phyloP scores from a whole-genome alignment of 1,284 basidiomycete genomes.

The Boletus mariae region DNA sequence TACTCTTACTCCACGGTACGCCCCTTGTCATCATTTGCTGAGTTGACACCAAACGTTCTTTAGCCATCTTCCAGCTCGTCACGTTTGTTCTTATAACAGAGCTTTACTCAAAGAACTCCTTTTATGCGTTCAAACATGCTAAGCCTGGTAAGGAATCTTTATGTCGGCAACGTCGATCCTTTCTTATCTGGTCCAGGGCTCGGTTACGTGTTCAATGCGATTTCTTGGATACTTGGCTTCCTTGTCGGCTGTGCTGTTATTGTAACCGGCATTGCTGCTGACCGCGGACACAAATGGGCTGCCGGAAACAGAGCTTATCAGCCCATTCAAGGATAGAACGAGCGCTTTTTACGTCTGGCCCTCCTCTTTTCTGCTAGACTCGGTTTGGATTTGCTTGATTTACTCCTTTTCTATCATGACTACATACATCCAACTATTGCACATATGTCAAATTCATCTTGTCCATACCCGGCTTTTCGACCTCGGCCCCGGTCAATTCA shows the following conservation, averaged over 20 bases:
- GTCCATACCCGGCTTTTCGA: slow-evolving; percentile 10
- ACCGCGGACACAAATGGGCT: slow-evolving; percentile 67
- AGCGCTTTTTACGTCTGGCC: background rate
- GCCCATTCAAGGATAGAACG: slow-evolving; percentile 40
- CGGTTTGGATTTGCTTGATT: background rate
- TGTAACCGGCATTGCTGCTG: slow-evolving; percentile 62
- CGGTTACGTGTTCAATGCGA: slow-evolving; percentile 53
- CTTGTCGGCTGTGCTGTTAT: slow-evolving; percentile 52
- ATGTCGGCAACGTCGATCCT: background rate
- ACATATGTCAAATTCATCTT: background rate
- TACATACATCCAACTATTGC: background rate
- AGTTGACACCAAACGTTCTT: background rate
- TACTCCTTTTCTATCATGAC: background rate
- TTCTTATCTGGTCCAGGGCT: slow-evolving; percentile 39
- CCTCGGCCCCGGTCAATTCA: background rate
- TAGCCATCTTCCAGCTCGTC: slow-evolving; percentile 58
- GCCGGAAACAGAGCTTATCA: slow-evolving; percentile 69
- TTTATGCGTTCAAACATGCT: slow-evolving; percentile 53
- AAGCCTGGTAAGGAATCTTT: slow-evolving; percentile 49
- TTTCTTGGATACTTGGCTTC: slow-evolving; percentile 60
- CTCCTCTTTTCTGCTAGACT: background rate
- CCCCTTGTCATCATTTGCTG: slow-evolving; percentile 1
- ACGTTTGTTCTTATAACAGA: slow-evolving; percentile 67
- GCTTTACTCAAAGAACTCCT: slow-evolving; percentile 45
- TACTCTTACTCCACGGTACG: slow-evolving; percentile 60